Base-by-base conservation (phyloP, 129 eudicot species). In the Scalesia atractyloides region DNA sequence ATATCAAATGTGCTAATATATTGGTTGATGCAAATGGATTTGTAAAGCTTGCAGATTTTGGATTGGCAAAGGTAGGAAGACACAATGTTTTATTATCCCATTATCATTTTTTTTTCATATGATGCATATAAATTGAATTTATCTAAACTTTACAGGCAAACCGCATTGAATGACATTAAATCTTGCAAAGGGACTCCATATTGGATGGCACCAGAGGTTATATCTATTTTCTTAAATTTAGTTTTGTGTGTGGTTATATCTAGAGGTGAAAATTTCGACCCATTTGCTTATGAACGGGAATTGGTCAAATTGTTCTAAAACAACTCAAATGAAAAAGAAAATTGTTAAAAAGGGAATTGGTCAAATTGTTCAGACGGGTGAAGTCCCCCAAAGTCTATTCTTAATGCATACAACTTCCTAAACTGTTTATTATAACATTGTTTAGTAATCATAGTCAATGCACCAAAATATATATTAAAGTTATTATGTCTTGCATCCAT, bases 161-260 rank as follows among this genome's bases (percentile, higher is more conserved):
- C 96, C 26, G 64, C 73, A 70, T 57, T 92, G 79, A 86, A 92
- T 82, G 96, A 92, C 68, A 76, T 89, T 51, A 87, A 89, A 81
- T 92, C 98, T 60, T 89, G 95, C 90, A 92, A 89, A 81, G 98
- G 98, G 54, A 92, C 96, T 74, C 81, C 97, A 67, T 91, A 77
- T 64, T 91, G 97, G 97, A 91, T 91, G 97, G 97, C 97, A 22
- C 97, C 98, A 24, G 98, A 92, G 96, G 98, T 92, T 68, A 69
- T 33, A 33, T 69, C 15, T 43, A 30, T 53, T 63, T 43, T 80
- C 58, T 69, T 49, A 54, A 63, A 18, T 57, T 9, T 33, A 36
- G 20, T 77, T 37, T 69, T 48, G 52, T 76, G 13, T 26, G 50
- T 68, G 62, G 62, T 37, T 68, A 5, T 67, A 76, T 68, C 68